Percentiles rank a stretch among this genome's conserved stretches.
phyloP scores from a whole-genome alignment of 2,329 filamentous ascomycete species.

The Pestalotiopsis sp. region DNA sequence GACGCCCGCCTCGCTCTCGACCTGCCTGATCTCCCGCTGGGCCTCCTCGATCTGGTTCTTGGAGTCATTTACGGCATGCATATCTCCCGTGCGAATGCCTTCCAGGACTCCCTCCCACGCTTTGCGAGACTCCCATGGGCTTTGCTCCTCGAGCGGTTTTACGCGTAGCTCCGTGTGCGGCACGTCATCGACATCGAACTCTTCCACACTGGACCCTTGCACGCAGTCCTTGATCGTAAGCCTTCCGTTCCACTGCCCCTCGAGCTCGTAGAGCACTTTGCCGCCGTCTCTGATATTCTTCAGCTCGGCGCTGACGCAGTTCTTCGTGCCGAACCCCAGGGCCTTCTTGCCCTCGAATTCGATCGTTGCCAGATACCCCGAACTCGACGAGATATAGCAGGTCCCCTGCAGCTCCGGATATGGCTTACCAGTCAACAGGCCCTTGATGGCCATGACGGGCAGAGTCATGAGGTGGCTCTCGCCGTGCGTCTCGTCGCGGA shows the following conservation, averaged over 20 bases:
- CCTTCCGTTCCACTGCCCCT: slow-evolving; percentile 28
- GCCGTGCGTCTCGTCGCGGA: slow-evolving; percentile 35
- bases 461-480: slow-evolving; percentile 31
- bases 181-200: slow-evolving; percentile 23
- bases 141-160: slow-evolving; percentile 19
- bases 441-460: slow-evolving; percentile 27
- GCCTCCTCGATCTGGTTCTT: slow-evolving; percentile 26
- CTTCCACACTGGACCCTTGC: slow-evolving; percentile 17
- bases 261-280: slow-evolving; percentile 28
- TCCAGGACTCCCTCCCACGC: slow-evolving; percentile 24
- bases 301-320: slow-evolving; percentile 27
- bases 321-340: slow-evolving; percentile 20
- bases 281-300: slow-evolving; percentile 18
- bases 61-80: slow-evolving; percentile 16
- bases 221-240: slow-evolving; percentile 24
- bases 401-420: slow-evolving; percentile 29
- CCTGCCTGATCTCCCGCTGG: slow-evolving; percentile 25
- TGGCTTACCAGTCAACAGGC: slow-evolving; percentile 22
- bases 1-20: slow-evolving; percentile 17
- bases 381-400: slow-evolving; percentile 29
- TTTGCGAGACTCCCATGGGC: slow-evolving; percentile 27
- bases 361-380: slow-evolving; percentile 28
- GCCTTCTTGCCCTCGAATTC: slow-evolving; percentile 23
- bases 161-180: slow-evolving; percentile 17
- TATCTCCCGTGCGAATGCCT: slow-evolving; percentile 21